These are phyloP conservation scores for Neocallimastix lanati DNA, from an alignment of 192 early-diverging fungal species.

Conservation along the genomic window DNA sequence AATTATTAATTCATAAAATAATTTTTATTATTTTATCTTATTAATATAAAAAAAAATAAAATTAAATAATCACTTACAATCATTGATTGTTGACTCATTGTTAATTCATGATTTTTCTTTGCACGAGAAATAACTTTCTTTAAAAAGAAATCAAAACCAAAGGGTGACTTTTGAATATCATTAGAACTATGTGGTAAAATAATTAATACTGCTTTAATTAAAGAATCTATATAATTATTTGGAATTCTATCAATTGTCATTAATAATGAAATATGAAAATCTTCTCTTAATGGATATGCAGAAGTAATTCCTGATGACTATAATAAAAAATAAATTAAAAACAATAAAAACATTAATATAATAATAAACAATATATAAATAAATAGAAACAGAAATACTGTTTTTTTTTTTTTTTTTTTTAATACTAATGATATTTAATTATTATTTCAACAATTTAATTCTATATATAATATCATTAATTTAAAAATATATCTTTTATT, in stretches of 20 bases:
- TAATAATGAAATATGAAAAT: conserved; percentile 16
- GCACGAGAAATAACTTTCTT: conserved; percentile 9
- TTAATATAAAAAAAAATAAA: conserved; percentile 13
- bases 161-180: conserved; percentile 21
- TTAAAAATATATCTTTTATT: background rate
- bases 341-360: background rate
- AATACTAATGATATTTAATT: too few species aligned
- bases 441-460: too few species aligned
- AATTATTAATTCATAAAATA: too few species aligned
- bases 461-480: background rate
- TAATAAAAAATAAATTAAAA: conserved; percentile 2
- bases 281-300: conserved; percentile 8
- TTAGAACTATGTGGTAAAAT: conserved; percentile 21
- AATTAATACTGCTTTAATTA: conserved; percentile 16
- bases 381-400: too few species aligned
- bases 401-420: too few species aligned
- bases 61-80: too few species aligned
- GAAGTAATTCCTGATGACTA: conserved; percentile 2
- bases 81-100: too few species aligned
- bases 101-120: conserved; percentile 7
- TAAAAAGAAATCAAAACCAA: conserved; percentile 21
- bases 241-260: conserved; percentile 14
- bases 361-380: conserved; percentile 1
- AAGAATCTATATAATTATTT: conserved; percentile 19
- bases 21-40: too few species aligned